Evolutionary conservation across 768 basidiomycete genomes (phyloP), one percentile per base, ranked within the genome.

Genomic region (Rhodosporidiobolus odoratus): DNA sequence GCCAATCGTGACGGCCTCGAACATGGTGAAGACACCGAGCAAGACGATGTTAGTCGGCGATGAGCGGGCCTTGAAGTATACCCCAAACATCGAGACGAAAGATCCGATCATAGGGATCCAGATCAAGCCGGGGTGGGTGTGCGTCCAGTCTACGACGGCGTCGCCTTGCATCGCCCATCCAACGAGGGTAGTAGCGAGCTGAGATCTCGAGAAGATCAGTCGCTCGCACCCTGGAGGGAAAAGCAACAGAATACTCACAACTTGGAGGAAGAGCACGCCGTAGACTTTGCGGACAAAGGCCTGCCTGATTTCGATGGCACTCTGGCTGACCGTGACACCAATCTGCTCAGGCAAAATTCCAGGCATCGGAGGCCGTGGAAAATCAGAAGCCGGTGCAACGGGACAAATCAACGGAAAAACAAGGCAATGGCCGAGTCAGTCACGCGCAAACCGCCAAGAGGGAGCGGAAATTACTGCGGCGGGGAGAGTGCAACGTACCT

Each of bases 1-100:
- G n/a, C 96, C 96, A 58, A 99, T 83, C 17, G 92, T 88, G 78
- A 91, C 87, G 9, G 91, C 89, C 80, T 99, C 96, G 83, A 95
- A 83, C 32, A 90, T 77, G 15, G 96, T 99, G 81, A 98, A 99
- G 3, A 88, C 83, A 27, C 88, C 86, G 45, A 99, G 83, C 37
- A 97, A 82, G 56, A 91, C 83, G 68, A 95, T 83, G 80, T 99
- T 99, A 79, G 86, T 82, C 32, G 95, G 95, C 79, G 91, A 87
- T 78, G 85, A 86, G 80, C 95, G 93, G 66, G 94, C 87, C 81
- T 96, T 94, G 89, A 89, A 94, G 82, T 86, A 95, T 8, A 93
- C 84, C 43, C 90, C 80, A 2, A 87, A 87, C 37, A 96, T 86
- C 70, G 89, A 89, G 76, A 89, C 79, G 68, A 97, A 35, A n/a